Evolutionary conservation across 129 eudicot species (phyloP).

Genomic region (Sambucus nigra): DNA sequence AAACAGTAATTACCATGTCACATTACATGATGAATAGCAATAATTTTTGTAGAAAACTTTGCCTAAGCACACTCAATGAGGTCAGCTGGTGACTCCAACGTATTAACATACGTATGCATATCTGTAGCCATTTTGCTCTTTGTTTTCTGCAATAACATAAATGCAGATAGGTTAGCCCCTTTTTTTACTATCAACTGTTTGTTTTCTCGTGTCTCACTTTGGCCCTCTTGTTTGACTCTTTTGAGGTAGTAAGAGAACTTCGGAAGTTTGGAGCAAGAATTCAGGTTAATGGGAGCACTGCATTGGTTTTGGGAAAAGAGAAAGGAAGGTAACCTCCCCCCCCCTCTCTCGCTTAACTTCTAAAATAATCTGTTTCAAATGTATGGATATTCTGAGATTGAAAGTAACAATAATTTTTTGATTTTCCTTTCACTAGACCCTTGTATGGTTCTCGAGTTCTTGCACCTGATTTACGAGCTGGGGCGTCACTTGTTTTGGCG

Average conservation of each 20-base stretch:
- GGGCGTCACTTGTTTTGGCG: conserved; percentile 18
- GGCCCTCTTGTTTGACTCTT: neutral
- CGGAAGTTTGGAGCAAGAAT: conserved; percentile 18
- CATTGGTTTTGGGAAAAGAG: conserved; percentile 11
- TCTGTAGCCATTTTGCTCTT: no score
- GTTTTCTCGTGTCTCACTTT: neutral
- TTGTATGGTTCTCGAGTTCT: conserved; percentile 11
- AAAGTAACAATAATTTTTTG: neutral
- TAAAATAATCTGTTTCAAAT: neutral
- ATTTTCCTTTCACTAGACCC: conserved; percentile 8
- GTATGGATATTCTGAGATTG: neutral
- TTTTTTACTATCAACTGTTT: no score
- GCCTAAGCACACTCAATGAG: no score
- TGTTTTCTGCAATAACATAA: no score
- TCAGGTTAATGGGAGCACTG: conserved; percentile 9
- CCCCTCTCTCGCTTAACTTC: neutral
- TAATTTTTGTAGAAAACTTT: no score
- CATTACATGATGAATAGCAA: neutral
- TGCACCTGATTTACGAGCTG: conserved; percentile 18
- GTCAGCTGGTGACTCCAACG: no score
- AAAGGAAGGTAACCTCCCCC: neutral
- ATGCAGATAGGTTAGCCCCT: no score
- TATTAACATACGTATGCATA: no score
- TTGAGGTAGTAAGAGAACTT: conserved; percentile 11
- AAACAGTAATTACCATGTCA: neutral